These are phyloP conservation scores for Lichenothelia convexa DNA, from an alignment of 495 filamentous ascomycete genomes.

Conservation along the genomic window DNA sequence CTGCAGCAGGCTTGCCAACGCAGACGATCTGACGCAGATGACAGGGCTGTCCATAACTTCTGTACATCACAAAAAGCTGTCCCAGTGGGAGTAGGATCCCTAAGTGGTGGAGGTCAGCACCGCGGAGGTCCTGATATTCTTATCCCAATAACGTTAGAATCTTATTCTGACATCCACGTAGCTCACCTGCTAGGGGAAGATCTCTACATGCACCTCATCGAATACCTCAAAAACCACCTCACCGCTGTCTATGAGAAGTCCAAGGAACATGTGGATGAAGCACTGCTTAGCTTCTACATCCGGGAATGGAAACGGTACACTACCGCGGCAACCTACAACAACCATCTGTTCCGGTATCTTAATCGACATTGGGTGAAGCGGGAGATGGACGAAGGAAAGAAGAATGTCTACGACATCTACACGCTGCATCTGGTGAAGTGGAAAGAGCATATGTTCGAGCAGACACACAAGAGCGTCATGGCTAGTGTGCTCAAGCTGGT, in stretches of 20 bases:
- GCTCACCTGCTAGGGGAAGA: constrained; percentile 93
- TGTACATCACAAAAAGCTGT: constrained; percentile 95
- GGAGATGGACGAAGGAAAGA: constrained; percentile 98
- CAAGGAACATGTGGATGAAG: constrained; percentile 67
- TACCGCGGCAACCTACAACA: constrained; percentile 84
- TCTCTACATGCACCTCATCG: constrained; percentile 75
- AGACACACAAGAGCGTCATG: constrained; percentile 81
- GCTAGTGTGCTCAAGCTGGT: constrained; percentile 83
- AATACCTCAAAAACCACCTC: constrained; percentile 67
- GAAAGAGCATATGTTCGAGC: constrained; percentile 74
- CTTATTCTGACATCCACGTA: no score
- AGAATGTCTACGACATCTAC: constrained; percentile 95
- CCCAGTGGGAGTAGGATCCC: constrained; percentile 7
- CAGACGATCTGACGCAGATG: no score
- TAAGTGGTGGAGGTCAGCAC: constrained; percentile 30
- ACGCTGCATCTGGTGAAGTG: constrained; percentile 90
- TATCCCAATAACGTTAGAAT: no score
- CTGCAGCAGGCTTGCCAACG: no score
- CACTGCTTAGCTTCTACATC: constrained; percentile 87
- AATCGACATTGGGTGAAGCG: constrained; percentile 98
- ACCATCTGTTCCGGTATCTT: constrained; percentile 91
- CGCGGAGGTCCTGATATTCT: constrained; percentile 47
- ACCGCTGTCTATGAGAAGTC: constrained; percentile 44
- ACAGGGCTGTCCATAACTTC: constrained; percentile 97
- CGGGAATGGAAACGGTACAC: constrained; percentile 93